phyloP scores from a whole-genome alignment of 1,284 basidiomycete genomes.

The Mixia osmundae region DNA sequence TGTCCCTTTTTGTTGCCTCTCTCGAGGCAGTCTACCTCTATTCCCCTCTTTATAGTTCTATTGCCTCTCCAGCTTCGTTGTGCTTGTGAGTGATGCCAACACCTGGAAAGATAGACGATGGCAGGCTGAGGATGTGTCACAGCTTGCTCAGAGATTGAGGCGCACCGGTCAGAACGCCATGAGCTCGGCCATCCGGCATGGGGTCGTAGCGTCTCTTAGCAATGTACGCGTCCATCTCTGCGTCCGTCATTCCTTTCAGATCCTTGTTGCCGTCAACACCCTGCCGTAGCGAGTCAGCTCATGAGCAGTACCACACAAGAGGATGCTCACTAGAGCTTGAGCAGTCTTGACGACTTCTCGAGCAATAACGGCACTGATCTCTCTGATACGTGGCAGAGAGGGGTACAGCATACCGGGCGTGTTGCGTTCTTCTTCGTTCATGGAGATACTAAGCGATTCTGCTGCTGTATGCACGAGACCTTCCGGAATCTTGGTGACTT shows the following conservation, averaged over 20 bases:
- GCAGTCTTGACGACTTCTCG: slow-evolving; percentile 47
- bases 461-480: slow-evolving; percentile 29
- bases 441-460: slow-evolving; percentile 49
- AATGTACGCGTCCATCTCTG: slow-evolving; percentile 32
- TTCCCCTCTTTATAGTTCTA: too few relatives aligned
- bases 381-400: slow-evolving; percentile 36
- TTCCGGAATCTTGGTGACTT: slow-evolving; percentile 30
- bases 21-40: too few relatives aligned
- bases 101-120: too few relatives aligned
- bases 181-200: too few relatives aligned
- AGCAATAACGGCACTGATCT: slow-evolving; percentile 55
- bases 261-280: slow-evolving; percentile 13
- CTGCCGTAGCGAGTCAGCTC: slow-evolving; percentile 23
- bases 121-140: too few relatives aligned
- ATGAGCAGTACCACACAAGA: slow-evolving; percentile 2
- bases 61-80: too few relatives aligned
- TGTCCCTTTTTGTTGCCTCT: too few relatives aligned
- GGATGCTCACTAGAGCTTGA: slow-evolving; percentile 30
- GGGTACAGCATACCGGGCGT: slow-evolving; percentile 14
- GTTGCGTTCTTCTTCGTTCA: slow-evolving; percentile 31
- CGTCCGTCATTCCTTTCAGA: slow-evolving; percentile 35
- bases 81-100: too few relatives aligned
- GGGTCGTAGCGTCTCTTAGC: slow-evolving; percentile 47
- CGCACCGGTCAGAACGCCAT: too few relatives aligned
- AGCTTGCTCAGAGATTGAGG: too few relatives aligned